phyloP scores from a whole-genome alignment of 805 yeast genomes.

The Tetrapisispora fleetii region DNA sequence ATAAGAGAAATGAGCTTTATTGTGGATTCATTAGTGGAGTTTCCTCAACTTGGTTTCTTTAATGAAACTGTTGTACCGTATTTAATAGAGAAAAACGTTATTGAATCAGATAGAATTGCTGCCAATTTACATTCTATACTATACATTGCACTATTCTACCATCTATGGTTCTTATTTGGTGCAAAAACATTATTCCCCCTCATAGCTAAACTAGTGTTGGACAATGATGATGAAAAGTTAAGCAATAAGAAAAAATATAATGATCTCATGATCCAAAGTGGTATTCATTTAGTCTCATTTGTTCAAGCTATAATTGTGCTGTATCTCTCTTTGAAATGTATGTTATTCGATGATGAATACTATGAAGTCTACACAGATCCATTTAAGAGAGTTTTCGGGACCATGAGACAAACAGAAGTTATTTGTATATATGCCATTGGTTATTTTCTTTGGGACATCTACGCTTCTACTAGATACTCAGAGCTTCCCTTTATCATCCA shows the following conservation, averaged over 20 bases:
- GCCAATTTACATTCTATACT: constrained; percentile 23
- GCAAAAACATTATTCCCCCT: constrained; percentile 23
- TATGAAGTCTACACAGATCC: constrained; percentile 13
- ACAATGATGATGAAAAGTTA: not conserved
- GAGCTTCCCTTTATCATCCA: constrained; percentile 57
- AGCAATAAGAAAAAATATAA: constrained; percentile 7
- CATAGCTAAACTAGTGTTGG: not conserved
- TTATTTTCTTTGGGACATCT: constrained; percentile 77
- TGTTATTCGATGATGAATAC: constrained; percentile 5
- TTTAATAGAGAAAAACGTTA: constrained; percentile 6
- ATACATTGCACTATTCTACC: constrained; percentile 25
- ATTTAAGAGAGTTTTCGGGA: constrained; percentile 20
- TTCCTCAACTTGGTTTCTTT: constrained; percentile 14
- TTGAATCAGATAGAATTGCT: constrained; percentile 16
- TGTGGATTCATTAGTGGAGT: constrained; percentile 10
- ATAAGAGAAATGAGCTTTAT: not conserved
- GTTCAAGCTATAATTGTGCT: constrained; percentile 68
- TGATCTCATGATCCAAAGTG: constrained; percentile 19
- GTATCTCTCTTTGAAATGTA: constrained; percentile 26
- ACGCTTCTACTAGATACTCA: constrained; percentile 50
- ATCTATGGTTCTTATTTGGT: constrained; percentile 21
- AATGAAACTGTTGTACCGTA: constrained; percentile 10
- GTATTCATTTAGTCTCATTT: constrained; percentile 69
- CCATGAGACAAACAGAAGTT: constrained; percentile 17
- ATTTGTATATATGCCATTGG: constrained; percentile 45